phyloP scores from a whole-genome alignment of 2,329 filamentous ascomycete species.

The Cucurbitaria berberidis region DNA sequence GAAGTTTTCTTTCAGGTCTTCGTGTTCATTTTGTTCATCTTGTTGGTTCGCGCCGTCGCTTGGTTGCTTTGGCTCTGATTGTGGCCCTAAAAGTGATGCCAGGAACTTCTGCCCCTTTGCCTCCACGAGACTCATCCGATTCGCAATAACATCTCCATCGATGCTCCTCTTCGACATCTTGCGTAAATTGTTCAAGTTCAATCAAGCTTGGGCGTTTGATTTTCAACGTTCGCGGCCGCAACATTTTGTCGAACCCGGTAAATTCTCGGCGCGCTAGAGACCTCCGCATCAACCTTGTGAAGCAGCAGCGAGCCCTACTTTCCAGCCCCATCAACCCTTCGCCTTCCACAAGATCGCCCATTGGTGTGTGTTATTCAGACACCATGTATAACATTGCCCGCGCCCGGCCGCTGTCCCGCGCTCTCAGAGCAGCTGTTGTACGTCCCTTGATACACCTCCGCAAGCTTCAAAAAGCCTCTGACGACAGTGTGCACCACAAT shows the following conservation, averaged over 20 bases:
- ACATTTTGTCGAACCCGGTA: constrained; percentile 37
- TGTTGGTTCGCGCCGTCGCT: constrained; percentile 45
- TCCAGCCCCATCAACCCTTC: constrained; percentile 32
- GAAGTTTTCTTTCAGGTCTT: constrained; percentile 62
- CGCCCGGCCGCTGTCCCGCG: constrained; percentile 75
- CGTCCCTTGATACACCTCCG: constrained; percentile 39
- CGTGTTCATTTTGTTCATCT: constrained; percentile 53
- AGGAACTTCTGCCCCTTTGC: constrained; percentile 62
- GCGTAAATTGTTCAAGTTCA: constrained; percentile 9
- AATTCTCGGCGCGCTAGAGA: constrained; percentile 41
- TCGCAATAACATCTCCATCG: constrained; percentile 62
- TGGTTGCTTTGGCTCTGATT: constrained; percentile 43
- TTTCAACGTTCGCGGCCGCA: constrained; percentile 31
- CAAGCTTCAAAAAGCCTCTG: constrained; percentile 37
- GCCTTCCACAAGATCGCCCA: constrained; percentile 16
- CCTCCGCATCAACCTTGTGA: constrained; percentile 38
- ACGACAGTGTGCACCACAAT: constrained; percentile 37
- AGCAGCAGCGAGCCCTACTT: constrained; percentile 29
- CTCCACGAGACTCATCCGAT: constrained; percentile 59
- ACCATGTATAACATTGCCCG: constrained; percentile 89
- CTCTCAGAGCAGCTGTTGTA: constrained; percentile 79
- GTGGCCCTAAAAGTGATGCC: constrained; percentile 63
- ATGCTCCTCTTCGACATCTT: constrained; percentile 43
- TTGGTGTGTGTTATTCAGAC: constrained; percentile 44
- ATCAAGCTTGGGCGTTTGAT: constrained; percentile 15